Base-by-base conservation (phyloP, 2,329 filamentous ascomycete species). In the Pseudogymnoascus sp. region DNA sequence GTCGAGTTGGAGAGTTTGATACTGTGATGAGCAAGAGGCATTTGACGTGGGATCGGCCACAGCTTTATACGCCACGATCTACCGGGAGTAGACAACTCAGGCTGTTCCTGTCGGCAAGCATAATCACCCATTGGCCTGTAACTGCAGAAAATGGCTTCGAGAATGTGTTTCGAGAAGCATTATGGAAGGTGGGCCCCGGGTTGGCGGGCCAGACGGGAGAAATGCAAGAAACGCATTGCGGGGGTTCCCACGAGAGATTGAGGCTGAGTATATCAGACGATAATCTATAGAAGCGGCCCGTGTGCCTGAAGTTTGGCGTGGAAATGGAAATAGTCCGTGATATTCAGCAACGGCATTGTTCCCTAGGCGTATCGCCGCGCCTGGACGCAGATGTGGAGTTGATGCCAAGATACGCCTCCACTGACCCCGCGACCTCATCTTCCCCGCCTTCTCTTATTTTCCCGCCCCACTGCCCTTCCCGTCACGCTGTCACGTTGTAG, bases 321-420 rank as follows among this genome's bases (percentile, higher is more conserved):
- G 43, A 30, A 12, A 30, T 50, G 43, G n/a, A 30, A n/a, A 16
- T 47, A 47, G 6, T 16, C 43, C 43, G 14, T 28, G 43, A 30
- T 9, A 30, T 30, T 30, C 25, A 30, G 43, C 43, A 50, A 9
- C 43, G 43, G 43, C 43, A 50, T 30, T 50, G 11, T 22, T 41
- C 25, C 28, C 43, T 18, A 30, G 14, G 25, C 22, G n/a, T 30
- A 30, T 25, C 43, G 43, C 43, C 22, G 22, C 43, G 8, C 22
- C 43, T 50, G 14, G 43, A 30, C 22, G 22, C 6, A 50, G 25
- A 11, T 50, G 43, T 30, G 43, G 43, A 30, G 22, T 16, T 14
- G 43, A 30, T 28, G 43, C 43, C 43, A 50, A 50, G 43, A 30
- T 50, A 50, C 43, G 43, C 43, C 43, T 28, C 43, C 43, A 50